Percentiles rank a stretch among this genome's conserved stretches.
Conservation (phyloP, 495 filamentous ascomycete genomes). For the Neurospora intermedia region DNA sequence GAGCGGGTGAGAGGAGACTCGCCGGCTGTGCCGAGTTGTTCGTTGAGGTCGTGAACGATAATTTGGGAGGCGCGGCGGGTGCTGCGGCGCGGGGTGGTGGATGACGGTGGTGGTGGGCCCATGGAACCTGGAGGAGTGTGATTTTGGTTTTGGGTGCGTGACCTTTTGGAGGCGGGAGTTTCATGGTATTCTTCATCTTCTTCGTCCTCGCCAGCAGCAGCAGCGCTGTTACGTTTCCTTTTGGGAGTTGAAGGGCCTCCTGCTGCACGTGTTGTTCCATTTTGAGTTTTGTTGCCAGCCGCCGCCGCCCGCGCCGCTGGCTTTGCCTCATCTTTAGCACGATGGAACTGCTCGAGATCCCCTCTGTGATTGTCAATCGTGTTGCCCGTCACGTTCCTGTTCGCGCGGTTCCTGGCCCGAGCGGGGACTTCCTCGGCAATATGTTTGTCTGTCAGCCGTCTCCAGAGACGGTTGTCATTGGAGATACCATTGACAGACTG, state of each 20-base stretch:
- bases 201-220: neutral
- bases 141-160: neutral
- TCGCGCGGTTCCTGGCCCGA: constrained; percentile 15
- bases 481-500: neutral
- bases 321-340: neutral
- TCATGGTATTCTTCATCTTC: neutral
- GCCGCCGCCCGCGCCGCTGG: too few species aligned
- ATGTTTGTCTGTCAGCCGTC: constrained; percentile 15
- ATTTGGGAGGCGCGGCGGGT: neutral
- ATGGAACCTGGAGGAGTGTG: too few species aligned
- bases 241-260: neutral
- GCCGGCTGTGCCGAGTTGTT: neutral
- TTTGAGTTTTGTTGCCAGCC: neutral
- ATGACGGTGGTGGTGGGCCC: neutral
- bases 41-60: neutral
- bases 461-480: constrained; percentile 16
- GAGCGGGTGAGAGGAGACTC: neutral
- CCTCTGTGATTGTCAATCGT: constrained; percentile 31
- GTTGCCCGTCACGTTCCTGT: constrained; percentile 7
- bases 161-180: neutral
- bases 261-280: neutral
- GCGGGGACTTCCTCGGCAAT: constrained; percentile 12
- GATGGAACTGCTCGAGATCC: constrained; percentile 17
- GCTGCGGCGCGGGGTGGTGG: neutral
- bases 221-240: neutral